Conservation (phyloP, 2,329 filamentous ascomycete species). For the Sordariomycetes sp. region DNA sequence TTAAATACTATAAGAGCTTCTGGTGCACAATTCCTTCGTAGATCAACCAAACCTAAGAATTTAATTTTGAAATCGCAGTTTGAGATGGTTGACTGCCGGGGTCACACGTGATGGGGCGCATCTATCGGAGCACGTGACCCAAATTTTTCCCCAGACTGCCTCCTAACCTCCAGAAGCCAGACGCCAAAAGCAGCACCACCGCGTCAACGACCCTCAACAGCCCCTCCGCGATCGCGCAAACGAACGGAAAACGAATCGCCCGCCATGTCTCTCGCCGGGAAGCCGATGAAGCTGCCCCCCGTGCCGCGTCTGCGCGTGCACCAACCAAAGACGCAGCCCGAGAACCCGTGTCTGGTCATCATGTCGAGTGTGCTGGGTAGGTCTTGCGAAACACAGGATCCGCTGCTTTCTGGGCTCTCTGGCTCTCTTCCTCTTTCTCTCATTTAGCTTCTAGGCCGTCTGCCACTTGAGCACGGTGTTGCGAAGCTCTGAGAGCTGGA, state of each 20-base stretch:
- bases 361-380: constrained; percentile 50
- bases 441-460: no score
- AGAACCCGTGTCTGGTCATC: constrained; percentile 44
- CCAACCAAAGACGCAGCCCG: constrained; percentile 36
- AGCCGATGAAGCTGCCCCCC: constrained; percentile 49
- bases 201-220: background rate
- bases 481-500: background rate
- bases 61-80: no score
- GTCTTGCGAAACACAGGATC: no score
- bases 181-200: constrained; percentile 4
- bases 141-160: background rate
- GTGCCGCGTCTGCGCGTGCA: constrained; percentile 45
- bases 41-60: background rate
- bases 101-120: background rate
- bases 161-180: background rate
- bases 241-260: constrained; percentile 4
- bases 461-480: background rate
- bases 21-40: no score
- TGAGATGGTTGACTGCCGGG: no score
- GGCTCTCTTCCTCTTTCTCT: background rate
- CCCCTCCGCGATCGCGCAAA: background rate
- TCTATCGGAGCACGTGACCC: constrained; percentile 2
- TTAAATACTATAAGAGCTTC: no score
- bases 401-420: constrained; percentile 3
- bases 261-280: constrained; percentile 35